These are phyloP conservation scores for Proliferodiscus dingleyae DNA, from an alignment of 2,329 filamentous ascomycete species.

Conservation along the genomic window DNA sequence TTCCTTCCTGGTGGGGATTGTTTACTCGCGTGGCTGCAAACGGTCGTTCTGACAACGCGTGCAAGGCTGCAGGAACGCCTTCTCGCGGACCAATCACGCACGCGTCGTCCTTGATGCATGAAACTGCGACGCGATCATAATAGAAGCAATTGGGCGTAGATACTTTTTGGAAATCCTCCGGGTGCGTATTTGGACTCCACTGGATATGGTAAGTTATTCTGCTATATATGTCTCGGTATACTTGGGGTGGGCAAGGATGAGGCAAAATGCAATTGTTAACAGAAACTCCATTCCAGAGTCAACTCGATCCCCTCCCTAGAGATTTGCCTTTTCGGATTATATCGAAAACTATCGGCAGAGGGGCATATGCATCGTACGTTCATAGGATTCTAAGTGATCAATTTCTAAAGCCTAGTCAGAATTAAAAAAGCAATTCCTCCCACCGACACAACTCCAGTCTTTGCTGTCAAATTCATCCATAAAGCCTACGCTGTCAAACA, in stretches of 20 bases:
- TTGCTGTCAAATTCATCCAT: constrained; percentile 98
- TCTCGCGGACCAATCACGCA: constrained; percentile 17
- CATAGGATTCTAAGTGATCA: neutral
- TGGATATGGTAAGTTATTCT: constrained; percentile 25
- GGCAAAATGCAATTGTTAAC: constrained; percentile 24
- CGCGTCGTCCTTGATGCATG: constrained; percentile 17
- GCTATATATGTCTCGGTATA: constrained; percentile 2
- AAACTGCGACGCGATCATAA: constrained; percentile 28
- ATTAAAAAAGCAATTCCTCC: constrained; percentile 84
- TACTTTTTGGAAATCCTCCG: constrained; percentile 1
- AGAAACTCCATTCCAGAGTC: constrained; percentile 60
- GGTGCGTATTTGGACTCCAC: neutral
- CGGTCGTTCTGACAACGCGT: constrained; percentile 10
- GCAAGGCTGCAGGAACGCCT: constrained; percentile 7
- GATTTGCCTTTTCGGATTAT: constrained; percentile 91
- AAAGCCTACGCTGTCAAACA: constrained; percentile 89
- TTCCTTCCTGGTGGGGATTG: neutral
- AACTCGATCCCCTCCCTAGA: constrained; percentile 77
- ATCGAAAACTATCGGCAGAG: constrained; percentile 93
- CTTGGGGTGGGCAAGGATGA: neutral
- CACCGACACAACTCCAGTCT: constrained; percentile 65
- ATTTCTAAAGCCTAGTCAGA: constrained; percentile 19
- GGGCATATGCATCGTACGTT: constrained; percentile 90
- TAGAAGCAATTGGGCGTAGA: constrained; percentile 26
- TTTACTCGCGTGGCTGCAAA: constrained; percentile 5